Base-by-base conservation (phyloP, 2,329 filamentous ascomycete species). In the Coniochaeta hoffmannii region DNA sequence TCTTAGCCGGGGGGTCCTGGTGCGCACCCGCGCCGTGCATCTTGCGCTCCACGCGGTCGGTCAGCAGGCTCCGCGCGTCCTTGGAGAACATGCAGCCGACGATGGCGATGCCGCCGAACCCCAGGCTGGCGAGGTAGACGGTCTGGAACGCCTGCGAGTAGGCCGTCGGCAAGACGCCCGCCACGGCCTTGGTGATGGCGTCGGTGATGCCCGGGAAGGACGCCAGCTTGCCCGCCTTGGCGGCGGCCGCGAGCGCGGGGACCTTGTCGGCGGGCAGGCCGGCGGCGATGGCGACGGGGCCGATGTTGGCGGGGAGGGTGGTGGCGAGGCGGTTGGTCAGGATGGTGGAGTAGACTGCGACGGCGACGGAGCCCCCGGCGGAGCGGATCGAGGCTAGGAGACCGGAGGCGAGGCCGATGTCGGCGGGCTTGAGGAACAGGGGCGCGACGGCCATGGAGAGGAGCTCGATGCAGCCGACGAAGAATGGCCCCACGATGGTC, bases 361-460 rank as follows among this genome's bases (percentile, higher is more conserved):
- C 68, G 8, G 49, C 49, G n/a, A 50, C 17, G 15, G 19, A 26
- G 10, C 19, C 68, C 7, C 68, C 68, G 0, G 68, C 69, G 1
- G 71, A 69, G 6, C 72, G 68, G 30, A 73, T 69, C 4, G 70
- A 71, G 1, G 69, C 71, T 6, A 72, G 62, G 7, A 72, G 57
- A 15, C 71, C 71, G 5, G 68, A 71, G 1, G 72, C 71, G 9
- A 72, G 60, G 24, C 72, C 72, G 32, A 74, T 73, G 10, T 74
- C 70, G 14, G 69, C 64, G 0, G 67, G 63, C n/a, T 66, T 65
- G 50, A 68, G 69, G 60, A 73, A 73, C 1, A 71, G 63, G 14
- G 68, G 68, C 1, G 69, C 68, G 28, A 70, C 59, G 14, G 68
- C 66, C 15, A 71, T 58, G 4, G 68, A 66, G 12, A 64, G 63